Evolutionary conservation across 352 stramenopile species (phyloP).

Genomic region (Hyphochytrium catenoides): DNA sequence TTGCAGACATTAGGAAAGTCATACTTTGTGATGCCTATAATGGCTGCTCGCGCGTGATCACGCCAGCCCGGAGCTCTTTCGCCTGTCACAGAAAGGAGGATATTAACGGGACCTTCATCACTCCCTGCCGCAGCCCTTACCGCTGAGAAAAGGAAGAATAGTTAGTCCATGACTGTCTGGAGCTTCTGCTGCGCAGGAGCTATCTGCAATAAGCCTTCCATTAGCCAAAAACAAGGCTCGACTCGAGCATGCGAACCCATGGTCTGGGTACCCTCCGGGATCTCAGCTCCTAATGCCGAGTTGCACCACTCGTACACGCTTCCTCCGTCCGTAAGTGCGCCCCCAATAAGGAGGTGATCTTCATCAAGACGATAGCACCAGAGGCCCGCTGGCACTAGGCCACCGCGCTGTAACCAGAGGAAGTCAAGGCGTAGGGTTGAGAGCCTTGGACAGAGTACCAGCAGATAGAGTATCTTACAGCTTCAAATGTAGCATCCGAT

Average conservation of each 20-base stretch:
- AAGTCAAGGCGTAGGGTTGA: no score
- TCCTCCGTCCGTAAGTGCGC: constrained; percentile 85
- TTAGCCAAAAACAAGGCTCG: not conserved
- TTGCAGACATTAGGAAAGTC: no score
- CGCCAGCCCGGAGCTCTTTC: constrained; percentile 78
- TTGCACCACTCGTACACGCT: constrained; percentile 71
- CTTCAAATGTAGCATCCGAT: constrained; percentile 15
- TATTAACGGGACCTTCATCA: not conserved
- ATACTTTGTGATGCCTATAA: constrained; percentile 71
- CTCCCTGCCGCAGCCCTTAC: constrained; percentile 8
- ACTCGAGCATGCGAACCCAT: constrained; percentile 4
- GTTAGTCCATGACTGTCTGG: constrained; percentile 40
- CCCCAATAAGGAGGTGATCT: constrained; percentile 64
- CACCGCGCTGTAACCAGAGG: no score
- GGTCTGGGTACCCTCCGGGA: not conserved
- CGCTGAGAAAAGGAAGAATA: constrained; percentile 73
- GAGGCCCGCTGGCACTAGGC: constrained; percentile 61
- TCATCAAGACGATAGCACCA: constrained; percentile 80
- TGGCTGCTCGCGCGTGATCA: constrained; percentile 59
- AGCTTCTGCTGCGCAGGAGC: no score
- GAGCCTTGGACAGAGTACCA: no score
- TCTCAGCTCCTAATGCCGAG: constrained; percentile 1
- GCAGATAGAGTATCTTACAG: no score
- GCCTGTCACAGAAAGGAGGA: constrained; percentile 8
- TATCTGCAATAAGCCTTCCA: constrained; percentile 4